phyloP scores from a whole-genome alignment of 352 stramenopile species.

The Phytophthora megakarya region DNA sequence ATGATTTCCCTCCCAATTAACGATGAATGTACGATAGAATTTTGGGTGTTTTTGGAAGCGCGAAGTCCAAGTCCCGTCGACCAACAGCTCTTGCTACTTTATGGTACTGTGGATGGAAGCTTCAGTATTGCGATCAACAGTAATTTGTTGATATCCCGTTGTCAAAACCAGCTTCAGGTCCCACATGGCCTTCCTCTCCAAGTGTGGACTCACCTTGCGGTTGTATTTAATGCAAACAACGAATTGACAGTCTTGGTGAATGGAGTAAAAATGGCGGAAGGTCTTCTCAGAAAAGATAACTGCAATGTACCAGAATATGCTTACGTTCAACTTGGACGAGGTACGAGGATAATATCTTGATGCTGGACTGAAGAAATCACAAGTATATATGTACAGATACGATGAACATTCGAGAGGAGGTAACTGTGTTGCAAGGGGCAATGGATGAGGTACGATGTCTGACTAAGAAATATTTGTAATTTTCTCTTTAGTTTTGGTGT shows the following conservation, averaged over 20 bases:
- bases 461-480: background rate
- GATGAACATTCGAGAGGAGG: conserved; percentile 19
- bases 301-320: conserved; percentile 30
- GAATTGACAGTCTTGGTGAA: conserved; percentile 39
- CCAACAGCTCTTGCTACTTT: conserved; percentile 43
- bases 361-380: background rate
- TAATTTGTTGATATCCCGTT: conserved; percentile 40
- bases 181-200: conserved; percentile 32
- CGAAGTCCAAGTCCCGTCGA: background rate
- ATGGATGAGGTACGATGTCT: conserved; percentile 52
- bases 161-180: conserved; percentile 34
- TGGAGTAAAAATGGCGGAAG: conserved; percentile 29
- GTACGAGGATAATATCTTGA: conserved; percentile 19
- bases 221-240: conserved; percentile 26
- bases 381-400: conserved; percentile 21
- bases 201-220: conserved; percentile 49
- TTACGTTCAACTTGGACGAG: conserved; percentile 51
- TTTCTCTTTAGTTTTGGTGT: background rate
- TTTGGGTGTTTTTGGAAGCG: conserved; percentile 42
- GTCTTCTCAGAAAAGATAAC: conserved; percentile 17
- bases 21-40: conserved; percentile 43
- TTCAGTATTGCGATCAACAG: conserved; percentile 20
- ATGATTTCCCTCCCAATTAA: conserved; percentile 26
- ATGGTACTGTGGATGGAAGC: conserved; percentile 28
- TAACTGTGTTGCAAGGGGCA: conserved; percentile 33